Base-by-base conservation (phyloP, 202 grass and related monocot genomes). In the Hordeum pubiflorum region DNA sequence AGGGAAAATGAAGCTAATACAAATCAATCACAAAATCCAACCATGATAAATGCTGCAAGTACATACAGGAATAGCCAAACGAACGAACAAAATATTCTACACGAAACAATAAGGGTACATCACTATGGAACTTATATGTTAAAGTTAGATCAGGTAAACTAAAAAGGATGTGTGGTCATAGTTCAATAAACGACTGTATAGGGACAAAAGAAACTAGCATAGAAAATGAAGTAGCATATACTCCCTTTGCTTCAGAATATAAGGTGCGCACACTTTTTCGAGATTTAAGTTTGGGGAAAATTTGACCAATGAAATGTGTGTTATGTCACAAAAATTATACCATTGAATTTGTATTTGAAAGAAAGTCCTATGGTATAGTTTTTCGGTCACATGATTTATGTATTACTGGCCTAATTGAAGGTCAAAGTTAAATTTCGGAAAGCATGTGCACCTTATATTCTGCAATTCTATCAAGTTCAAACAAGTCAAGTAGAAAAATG, bases 1-100 rank as follows among this genome's bases (percentile, higher is more conserved):
- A 32, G n/a, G 23, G 40, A 31, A 86, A 65, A 81, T 24, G 9
- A 72, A 77, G 36, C 21, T 67, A 86, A 56, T 76, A 59, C 20
- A 77, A 70, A 57, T 39, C 10, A 69, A 60, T 10, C 62, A 68
- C 41, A 65, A 58, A 58, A 15, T 17, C 37, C 10, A 48, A 69
- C 14, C 34, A 15, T 84, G 11, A 36, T 50, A 22, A 36, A 14
- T 61, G 26, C 41, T 27, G 48, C 17, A 78, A 69, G 22, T 33
- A 63, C 18, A 64, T 11, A 67, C 10, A 37, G 12, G 37, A 66
- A 83, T 78, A 66, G 58, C 9, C 9, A 65, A 64, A 58, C 2
- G 56, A 72, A 10, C 4, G 56, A 72, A 10, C 36, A 54, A 79
- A 64, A 15, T 56, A 34, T 69, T 77, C 62, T 69, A 41, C 10